Evolutionary conservation across 495 filamentous ascomycete genomes (phyloP).

Genomic region (Penicillium atrosanguineum): DNA sequence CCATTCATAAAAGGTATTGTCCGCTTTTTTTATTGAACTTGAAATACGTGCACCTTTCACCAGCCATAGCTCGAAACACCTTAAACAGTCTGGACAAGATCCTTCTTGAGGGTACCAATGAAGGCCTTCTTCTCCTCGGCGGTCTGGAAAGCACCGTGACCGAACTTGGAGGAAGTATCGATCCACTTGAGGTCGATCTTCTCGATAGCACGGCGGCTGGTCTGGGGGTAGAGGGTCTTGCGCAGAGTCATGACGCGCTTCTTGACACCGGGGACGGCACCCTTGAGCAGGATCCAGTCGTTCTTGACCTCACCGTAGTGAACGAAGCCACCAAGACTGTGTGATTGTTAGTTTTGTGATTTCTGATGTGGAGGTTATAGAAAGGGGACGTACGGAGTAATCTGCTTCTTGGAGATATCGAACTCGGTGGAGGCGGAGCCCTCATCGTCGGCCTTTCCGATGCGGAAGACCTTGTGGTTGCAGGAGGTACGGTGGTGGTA

Average conservation of each 20-base stretch:
- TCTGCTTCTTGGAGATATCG: conserved; percentile 98
- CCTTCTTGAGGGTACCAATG: conserved; percentile 99
- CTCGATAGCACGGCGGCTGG: conserved; percentile 89
- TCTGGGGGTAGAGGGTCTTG: conserved; percentile 99
- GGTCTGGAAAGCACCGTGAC: conserved; percentile 99
- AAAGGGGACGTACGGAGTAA: conserved; percentile 85
- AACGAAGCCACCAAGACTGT: conserved; percentile 96
- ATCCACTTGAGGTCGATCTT: conserved; percentile 99
- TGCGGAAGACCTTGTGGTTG: conserved; percentile 99
- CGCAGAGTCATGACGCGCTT: conserved; percentile 99
- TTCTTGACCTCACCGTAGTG: conserved; percentile 99
- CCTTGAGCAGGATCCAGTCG: conserved; percentile 98
- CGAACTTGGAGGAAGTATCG: conserved; percentile 99
- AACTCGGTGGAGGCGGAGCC: conserved; percentile 92
- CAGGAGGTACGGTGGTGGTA: conserved; percentile 99
- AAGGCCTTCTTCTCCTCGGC: conserved; percentile 96
- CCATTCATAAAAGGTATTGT: conserved; percentile 34
- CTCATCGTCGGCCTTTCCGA: conserved; percentile 85
- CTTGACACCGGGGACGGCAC: conserved; percentile 95
- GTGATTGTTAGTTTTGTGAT: conserved; percentile 31
- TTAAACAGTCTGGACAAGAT: conserved; percentile 72
- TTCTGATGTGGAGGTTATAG: not conserved
- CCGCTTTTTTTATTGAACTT: conserved; percentile 49
- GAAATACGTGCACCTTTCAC: conserved; percentile 42
- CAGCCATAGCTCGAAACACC: conserved; percentile 47